Percentiles rank a stretch among this genome's conserved stretches.
These are phyloP conservation scores for Yarrowia sp. DNA, from an alignment of 805 yeast species.

Conservation along the genomic window DNA sequence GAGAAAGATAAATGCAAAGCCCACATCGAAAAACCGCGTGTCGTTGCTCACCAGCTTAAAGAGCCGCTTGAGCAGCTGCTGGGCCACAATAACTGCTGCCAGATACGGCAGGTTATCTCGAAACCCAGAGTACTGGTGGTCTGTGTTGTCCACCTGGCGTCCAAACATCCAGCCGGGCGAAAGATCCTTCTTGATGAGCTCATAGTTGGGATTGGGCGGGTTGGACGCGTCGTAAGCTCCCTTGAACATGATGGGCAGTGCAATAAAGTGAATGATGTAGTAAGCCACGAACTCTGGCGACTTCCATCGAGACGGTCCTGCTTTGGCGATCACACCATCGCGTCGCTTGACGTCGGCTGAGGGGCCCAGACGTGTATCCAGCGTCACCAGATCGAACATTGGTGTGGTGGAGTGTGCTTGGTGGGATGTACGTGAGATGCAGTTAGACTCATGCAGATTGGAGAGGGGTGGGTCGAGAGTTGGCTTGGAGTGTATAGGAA, in stretches of 20 bases:
- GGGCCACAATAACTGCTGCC: conserved; percentile 53
- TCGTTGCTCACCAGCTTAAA: conserved; percentile 34
- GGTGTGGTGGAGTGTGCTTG: not conserved
- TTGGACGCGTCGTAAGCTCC: conserved; percentile 78
- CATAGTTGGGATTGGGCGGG: conserved; percentile 65
- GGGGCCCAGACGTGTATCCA: conserved; percentile 46
- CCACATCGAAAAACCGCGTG: conserved; percentile 64
- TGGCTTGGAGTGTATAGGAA: no score
- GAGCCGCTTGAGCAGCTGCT: conserved; percentile 50
- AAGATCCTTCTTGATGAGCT: conserved; percentile 56
- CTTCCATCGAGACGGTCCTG: conserved; percentile 60
- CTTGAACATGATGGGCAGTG: conserved; percentile 78
- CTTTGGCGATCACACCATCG: conserved; percentile 33
- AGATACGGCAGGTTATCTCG: conserved; percentile 73
- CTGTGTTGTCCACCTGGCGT: conserved; percentile 77
- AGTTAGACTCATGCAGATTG: conserved; percentile 2
- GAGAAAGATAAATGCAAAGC: conserved; percentile 67
- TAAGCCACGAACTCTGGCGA: conserved; percentile 76
- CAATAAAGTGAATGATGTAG: conserved; percentile 56
- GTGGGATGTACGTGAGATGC: not conserved
- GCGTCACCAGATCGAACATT: conserved; percentile 42
- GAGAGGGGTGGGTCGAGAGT: not conserved
- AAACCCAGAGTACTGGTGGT: conserved; percentile 82
- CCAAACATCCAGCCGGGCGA: conserved; percentile 89
- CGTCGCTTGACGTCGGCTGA: conserved; percentile 38